Evolutionary conservation across 768 basidiomycete species (phyloP), one percentile per base, ranked within the genome.

Genomic region (Melanogaster broomeanus): DNA sequence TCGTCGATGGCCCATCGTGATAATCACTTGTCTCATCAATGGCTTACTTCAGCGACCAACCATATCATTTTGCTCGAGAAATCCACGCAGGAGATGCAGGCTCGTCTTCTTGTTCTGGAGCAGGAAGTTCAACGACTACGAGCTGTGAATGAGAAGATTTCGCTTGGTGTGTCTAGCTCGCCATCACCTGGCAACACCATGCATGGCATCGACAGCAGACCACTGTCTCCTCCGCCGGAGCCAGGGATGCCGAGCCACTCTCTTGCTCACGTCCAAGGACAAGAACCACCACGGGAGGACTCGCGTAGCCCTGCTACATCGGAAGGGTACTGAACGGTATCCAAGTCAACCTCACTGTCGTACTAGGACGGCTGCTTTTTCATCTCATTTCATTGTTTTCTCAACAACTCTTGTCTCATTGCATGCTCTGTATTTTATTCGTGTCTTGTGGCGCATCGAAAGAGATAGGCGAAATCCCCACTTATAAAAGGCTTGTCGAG

Each of bases 101-200:
- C 77, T 51, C 85, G 88, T 59, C 78, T 93, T 52, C 73, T 74
- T 13, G 70, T 77, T 24, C 66, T 90, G 41, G 89, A 92, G 62
- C 72, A 77, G 46, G 90, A 92, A 66, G 83, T 90, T 47, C 63
- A 77, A 45, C 74, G 89, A 53, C 79, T 93, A 40, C 83, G 88
- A 50, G 74, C 80, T 8, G 76, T 92, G 58, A 92, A 91, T 68
- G 90, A 91, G 75, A 88, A 89, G 71, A 90, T 93, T 21, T 86
- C 88, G 3, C 82, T 91, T 22, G 80, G 79, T 51, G 72, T 79
- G 37, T 69, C 76, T 50, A 75, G 74, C 51, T 80, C 84, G 27
- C 77, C 84, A 28, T 82, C 85, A 31, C 81, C 87, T 33, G 63
- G 76, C 45, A 69, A 75, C 51, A 70, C 74, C 58, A 60, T 69